Evolutionary conservation across 495 filamentous ascomycete species (phyloP).

Genomic region (Penicillium robsamsonii): DNA sequence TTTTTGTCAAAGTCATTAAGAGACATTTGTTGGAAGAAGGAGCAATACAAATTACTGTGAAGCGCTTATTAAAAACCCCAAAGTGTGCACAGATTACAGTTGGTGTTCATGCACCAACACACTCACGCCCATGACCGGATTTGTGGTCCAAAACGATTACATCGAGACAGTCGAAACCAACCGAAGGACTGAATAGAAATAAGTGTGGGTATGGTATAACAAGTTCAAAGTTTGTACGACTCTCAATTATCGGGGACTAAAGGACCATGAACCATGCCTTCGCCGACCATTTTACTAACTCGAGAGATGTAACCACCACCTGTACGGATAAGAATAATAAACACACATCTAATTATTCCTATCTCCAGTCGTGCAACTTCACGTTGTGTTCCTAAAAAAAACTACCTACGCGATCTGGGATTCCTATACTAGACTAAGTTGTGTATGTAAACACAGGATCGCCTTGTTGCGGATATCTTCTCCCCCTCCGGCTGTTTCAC

Average conservation of each 20-base stretch:
- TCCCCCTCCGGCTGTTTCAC: slow-evolving; percentile 2
- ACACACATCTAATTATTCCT: background rate
- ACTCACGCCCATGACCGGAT: background rate
- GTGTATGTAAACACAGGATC: background rate
- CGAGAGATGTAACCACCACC: background rate
- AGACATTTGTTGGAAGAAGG: background rate
- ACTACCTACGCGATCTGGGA: background rate
- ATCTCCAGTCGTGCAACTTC: background rate
- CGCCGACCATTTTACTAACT: slow-evolving; percentile 5
- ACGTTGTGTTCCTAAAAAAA: background rate
- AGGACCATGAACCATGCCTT: slow-evolving; percentile 7
- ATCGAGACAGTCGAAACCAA: background rate
- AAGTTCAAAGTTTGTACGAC: slow-evolving; percentile 4
- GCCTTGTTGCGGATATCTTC: background rate
- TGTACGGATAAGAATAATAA: background rate
- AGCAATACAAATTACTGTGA: background rate
- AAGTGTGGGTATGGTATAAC: background rate
- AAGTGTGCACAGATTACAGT: background rate
- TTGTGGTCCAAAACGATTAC: background rate
- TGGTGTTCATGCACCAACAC: background rate
- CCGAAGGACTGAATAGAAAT: background rate
- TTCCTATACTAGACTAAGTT: background rate
- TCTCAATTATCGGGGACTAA: slow-evolving; percentile 9
- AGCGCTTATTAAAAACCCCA: background rate
- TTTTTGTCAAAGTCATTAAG: background rate